Percentiles rank a stretch among this genome's conserved stretches.
Conservation (phyloP, 1,284 basidiomycete species). For the Ceratobasidium sp. region DNA sequence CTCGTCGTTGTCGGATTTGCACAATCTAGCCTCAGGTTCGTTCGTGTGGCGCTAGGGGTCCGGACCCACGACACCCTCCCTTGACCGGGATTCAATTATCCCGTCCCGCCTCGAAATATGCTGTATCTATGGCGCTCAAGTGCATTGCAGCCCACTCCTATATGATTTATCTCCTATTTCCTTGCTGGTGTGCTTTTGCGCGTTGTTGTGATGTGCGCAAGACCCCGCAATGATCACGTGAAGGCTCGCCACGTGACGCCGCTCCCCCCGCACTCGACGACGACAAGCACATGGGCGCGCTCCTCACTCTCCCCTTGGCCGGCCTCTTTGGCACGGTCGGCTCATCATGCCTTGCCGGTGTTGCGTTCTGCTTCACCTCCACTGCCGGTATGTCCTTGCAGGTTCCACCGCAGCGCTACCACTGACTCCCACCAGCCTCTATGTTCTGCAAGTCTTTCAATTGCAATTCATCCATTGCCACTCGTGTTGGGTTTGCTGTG, state of each 20-base stretch:
- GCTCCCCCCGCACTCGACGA: constrained; percentile 19
- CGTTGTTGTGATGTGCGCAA: too few species aligned
- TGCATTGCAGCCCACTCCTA: too few species aligned
- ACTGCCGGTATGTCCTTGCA: constrained; percentile 68
- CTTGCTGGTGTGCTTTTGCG: too few species aligned
- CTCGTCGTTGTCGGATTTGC: constrained; percentile 31
- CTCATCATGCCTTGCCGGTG: constrained; percentile 81
- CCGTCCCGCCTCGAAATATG: too few species aligned
- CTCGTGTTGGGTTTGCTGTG: constrained; percentile 95
- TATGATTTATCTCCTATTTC: too few species aligned
- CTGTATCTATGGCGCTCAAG: too few species aligned
- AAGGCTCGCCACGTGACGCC: constrained; percentile 34
- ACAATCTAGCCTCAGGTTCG: neutral
- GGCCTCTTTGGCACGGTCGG: constrained; percentile 81
- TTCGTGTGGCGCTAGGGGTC: constrained; percentile 34
- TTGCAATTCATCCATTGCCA: constrained; percentile 98
- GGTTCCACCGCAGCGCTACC: neutral
- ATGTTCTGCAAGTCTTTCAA: constrained; percentile 99
- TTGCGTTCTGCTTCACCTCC: constrained; percentile 84
- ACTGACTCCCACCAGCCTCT: constrained; percentile 67
- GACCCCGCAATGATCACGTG: neutral
- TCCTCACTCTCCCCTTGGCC: constrained; percentile 88
- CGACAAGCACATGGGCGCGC: constrained; percentile 70
- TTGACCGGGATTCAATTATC: too few species aligned
- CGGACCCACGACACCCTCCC: constrained; percentile 13